A percentile compares a stretch with the other conserved stretches of the same genome.
These are phyloP conservation scores for Inosperma sp. DNA, from an alignment of 768 basidiomycete species.

Conservation along the genomic window DNA sequence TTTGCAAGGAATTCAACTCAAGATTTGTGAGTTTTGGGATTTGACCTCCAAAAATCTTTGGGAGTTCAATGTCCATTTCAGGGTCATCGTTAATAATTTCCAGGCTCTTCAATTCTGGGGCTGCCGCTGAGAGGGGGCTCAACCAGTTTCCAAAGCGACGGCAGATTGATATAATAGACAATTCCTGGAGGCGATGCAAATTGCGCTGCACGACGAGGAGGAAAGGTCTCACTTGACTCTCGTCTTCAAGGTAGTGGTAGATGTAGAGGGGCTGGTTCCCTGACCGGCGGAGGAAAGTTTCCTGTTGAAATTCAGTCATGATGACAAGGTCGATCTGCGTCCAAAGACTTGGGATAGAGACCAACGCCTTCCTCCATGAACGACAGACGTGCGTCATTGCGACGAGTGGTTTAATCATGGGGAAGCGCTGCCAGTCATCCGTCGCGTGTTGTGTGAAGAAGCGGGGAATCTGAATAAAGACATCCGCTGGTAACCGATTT, in stretches of 20 bases:
- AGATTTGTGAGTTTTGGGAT: not conserved
- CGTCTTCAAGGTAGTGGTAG: not conserved
- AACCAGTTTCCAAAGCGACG: not conserved
- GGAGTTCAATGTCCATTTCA: not conserved
- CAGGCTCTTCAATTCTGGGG: not conserved
- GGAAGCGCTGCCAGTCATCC: too few species aligned
- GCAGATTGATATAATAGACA: not conserved
- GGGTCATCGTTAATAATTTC: not conserved
- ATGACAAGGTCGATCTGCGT: not conserved
- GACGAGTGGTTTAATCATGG: not conserved
- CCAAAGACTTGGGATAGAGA: not conserved
- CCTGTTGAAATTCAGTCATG: not conserved
- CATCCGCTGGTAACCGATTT: not conserved
- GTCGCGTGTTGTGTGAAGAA: not conserved
- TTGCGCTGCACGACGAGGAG: not conserved
- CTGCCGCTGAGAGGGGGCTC: not conserved
- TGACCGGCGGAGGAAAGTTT: not conserved
- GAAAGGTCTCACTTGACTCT: not conserved
- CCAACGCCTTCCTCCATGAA: not conserved
- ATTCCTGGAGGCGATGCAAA: not conserved
- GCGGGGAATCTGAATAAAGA: not conserved
- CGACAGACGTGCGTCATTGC: not conserved
- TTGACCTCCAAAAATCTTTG: not conserved
- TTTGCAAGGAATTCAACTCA: not conserved
- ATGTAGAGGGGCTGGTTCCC: not conserved